phyloP scores from a whole-genome alignment of 2,329 filamentous ascomycete species.

The Aspergillus sp. region DNA sequence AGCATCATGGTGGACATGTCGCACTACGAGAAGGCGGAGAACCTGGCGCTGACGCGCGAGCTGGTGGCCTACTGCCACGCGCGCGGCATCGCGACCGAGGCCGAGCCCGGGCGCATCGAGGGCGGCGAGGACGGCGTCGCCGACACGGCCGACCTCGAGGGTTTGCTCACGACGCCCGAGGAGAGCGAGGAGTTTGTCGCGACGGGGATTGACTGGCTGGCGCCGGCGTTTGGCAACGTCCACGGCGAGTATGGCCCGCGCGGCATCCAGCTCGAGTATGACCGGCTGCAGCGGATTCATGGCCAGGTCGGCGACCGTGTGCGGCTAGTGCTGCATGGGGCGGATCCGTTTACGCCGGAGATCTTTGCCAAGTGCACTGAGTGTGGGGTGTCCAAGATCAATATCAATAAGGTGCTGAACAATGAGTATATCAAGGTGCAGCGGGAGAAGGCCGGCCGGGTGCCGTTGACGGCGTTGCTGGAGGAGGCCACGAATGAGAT shows the following conservation, averaged over 20 bases:
- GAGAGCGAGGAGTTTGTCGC: slow-evolving; percentile 69
- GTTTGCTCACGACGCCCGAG: slow-evolving; percentile 65
- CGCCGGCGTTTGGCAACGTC: slow-evolving; percentile 74
- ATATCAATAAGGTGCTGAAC: slow-evolving; percentile 61
- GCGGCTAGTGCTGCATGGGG: slow-evolving; percentile 57
- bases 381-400: slow-evolving; percentile 56
- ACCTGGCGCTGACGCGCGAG: slow-evolving; percentile 63
- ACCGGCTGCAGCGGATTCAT: slow-evolving; percentile 50
- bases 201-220: slow-evolving; percentile 71
- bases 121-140: slow-evolving; percentile 73
- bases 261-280: slow-evolving; percentile 64
- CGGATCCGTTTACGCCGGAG: slow-evolving; percentile 56
- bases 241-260: slow-evolving; percentile 70
- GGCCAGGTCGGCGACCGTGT: slow-evolving; percentile 50
- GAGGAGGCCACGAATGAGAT: slow-evolving; percentile 56
- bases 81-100: slow-evolving; percentile 67
- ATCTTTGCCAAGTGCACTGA: slow-evolving; percentile 56
- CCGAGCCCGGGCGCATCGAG: slow-evolving; percentile 70
- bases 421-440: slow-evolving; percentile 49
- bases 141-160: slow-evolving; percentile 63
- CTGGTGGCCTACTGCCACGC: slow-evolving; percentile 63
- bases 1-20: slow-evolving; percentile 78
- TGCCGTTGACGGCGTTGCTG: slow-evolving; percentile 53
- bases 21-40: slow-evolving; percentile 69
- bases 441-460: slow-evolving; percentile 50